A percentile compares a stretch with the other conserved stretches of the same genome.
Evolutionary conservation across 805 yeast species (phyloP).

Genomic region (Schwanniomyces occidentalis): DNA sequence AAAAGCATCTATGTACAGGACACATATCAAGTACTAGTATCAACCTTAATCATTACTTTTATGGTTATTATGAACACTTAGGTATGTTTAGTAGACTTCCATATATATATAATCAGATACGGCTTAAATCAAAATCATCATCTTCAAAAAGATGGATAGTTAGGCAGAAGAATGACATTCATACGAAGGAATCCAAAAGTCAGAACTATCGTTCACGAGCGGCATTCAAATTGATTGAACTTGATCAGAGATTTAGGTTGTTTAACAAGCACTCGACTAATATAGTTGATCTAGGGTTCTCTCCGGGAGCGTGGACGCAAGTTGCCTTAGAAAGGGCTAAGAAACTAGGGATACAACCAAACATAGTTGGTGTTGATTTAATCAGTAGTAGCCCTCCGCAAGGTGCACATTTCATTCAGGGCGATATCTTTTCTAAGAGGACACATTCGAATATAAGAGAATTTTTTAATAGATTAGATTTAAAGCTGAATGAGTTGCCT

Average conservation of each 20-base stretch:
- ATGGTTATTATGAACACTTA: too few relatives aligned
- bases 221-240: constrained; percentile 80
- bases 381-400: constrained; percentile 35
- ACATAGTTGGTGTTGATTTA: constrained; percentile 71
- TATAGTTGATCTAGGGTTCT: constrained; percentile 86
- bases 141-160: constrained; percentile 75
- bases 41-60: too few relatives aligned
- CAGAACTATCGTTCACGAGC: constrained; percentile 78
- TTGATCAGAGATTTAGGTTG: constrained; percentile 62
- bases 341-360: constrained; percentile 44
- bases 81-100: background rate
- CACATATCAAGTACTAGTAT: too few relatives aligned
- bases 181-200: constrained; percentile 63
- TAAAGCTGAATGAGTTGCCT: constrained; percentile 15
- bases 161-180: constrained; percentile 66
- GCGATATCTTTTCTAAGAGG: constrained; percentile 35
- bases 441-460: constrained; percentile 60
- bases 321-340: constrained; percentile 56
- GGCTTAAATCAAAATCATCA: constrained; percentile 24
- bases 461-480: constrained; percentile 41
- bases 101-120: background rate
- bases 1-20: constrained; percentile 8
- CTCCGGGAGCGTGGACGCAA: constrained; percentile 96
- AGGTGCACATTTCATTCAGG: constrained; percentile 39
- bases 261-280: constrained; percentile 52